Evolutionary conservation across 441 rosid genomes (phyloP).

Genomic region (Populus tomentosa): DNA sequence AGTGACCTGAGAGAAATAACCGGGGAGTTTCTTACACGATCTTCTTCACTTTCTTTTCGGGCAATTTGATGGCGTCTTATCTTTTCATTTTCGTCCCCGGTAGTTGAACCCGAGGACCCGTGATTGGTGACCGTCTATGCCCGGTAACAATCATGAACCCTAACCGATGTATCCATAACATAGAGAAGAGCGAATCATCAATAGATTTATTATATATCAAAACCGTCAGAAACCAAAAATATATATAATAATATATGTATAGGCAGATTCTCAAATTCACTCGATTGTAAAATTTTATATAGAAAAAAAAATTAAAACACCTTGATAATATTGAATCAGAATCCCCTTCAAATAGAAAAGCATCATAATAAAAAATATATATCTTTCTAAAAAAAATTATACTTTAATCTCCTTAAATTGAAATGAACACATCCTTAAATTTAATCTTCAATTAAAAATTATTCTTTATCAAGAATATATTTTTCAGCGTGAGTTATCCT

Average conservation of each 20-base stretch:
- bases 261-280: no score
- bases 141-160: constrained; percentile 24
- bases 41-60: constrained; percentile 17
- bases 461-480: no score
- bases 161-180: constrained; percentile 15
- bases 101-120: constrained; percentile 48
- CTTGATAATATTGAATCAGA: background rate
- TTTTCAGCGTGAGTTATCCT: fast-evolving
- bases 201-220: no score
- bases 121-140: constrained; percentile 30
- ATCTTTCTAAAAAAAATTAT: no score
- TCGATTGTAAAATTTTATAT: no score
- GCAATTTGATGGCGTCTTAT: constrained; percentile 34
- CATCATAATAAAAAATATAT: no score
- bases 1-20: constrained; percentile 19
- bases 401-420: no score
- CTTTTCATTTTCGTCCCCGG: constrained; percentile 21
- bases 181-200: background rate
- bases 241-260: no score
- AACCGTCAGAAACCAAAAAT: background rate
- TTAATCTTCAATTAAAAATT: no score
- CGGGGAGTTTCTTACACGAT: background rate
- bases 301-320: no score
- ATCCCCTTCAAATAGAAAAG: background rate
- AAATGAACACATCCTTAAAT: no score